Base-by-base conservation (phyloP, 78 protist species). In the Trichosphaerium sp. region DNA sequence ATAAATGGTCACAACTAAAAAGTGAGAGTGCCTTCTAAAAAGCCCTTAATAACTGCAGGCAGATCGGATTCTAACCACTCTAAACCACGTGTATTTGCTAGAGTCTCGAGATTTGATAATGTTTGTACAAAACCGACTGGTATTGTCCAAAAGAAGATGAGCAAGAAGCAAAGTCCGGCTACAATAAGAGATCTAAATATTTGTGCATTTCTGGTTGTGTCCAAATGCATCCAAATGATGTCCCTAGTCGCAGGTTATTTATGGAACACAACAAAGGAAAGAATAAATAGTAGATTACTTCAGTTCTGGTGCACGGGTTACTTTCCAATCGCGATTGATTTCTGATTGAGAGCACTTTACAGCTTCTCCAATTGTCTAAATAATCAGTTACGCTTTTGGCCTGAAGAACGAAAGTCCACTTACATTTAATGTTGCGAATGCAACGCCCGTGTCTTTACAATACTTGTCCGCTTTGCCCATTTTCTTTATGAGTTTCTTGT, bases 41-140 rank as follows among this genome's bases (percentile, higher is more conserved):
- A n/a, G n/a, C 83, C 83, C 52, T 70, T 67, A n/a, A 77, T 61
- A 71, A 77, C 65, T 62, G 78, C 83, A 43, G 57, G 44, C 2
- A 73, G 41, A 10, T 34, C 59, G 25, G 29, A 34, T 6, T 32
- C 6, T 14, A 77, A 31, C 70, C 71, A 77, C 31, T 58, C 41
- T 63, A 77, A 77, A 12, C 73, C 71, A 18, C 26, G 48, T 10
- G 69, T 43, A 42, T 61, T 68, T 12, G 74, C n/a, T 29, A 77
- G 14, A 29, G 83, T 77, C 14, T 41, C 83, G 6, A 77, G 21
- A 44, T 64, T 66, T 34, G 68, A 52, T 35, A 77, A 66, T 41
- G 78, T 76, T 48, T 67, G 62, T 1, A 77, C 15, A 37, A 77
- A 77, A 7, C 78, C 49, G 2, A 77, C 75, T 21, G 83, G 75